Percentiles rank a stretch among this genome's conserved stretches.
Evolutionary conservation across 176 grass and related monocot genomes (phyloP).

Genomic region (Urochloa ruziziensis): DNA sequence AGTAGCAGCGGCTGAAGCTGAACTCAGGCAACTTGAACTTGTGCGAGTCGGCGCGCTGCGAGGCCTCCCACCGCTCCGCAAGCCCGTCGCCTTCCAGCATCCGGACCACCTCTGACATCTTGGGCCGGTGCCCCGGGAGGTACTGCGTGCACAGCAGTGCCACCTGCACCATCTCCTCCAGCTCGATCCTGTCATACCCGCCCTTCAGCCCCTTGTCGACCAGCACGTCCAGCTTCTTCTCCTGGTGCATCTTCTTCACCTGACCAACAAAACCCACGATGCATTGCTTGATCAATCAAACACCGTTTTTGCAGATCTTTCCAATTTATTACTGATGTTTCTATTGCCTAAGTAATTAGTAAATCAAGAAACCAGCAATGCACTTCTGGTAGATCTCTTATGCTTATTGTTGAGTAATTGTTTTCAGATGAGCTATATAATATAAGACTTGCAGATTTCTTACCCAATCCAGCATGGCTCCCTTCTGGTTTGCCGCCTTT

Average conservation of each 20-base stretch:
- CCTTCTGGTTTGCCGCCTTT: conserved; percentile 85
- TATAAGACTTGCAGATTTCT: background rate
- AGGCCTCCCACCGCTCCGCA: conserved; percentile 87
- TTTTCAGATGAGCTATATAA: background rate
- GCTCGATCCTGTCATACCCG: conserved; percentile 71
- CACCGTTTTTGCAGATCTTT: background rate
- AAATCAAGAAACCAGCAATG: background rate
- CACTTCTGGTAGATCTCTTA: background rate
- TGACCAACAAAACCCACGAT: conserved; percentile 14
- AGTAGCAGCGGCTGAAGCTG: conserved; percentile 79
- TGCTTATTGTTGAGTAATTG: background rate
- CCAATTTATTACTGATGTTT: background rate
- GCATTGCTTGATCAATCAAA: background rate
- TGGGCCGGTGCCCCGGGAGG: conserved; percentile 73
- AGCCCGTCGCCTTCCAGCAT: conserved; percentile 98
- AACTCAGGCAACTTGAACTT: conserved; percentile 76
- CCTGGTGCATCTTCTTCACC: conserved; percentile 99
- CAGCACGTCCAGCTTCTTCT: conserved; percentile 84
- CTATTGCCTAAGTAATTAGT: background rate
- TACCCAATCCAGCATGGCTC: conserved; percentile 99
- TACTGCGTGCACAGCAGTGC: conserved; percentile 93
- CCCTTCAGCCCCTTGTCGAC: conserved; percentile 65
- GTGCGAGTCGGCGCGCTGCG: conserved; percentile 55
- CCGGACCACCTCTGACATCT: conserved; percentile 88
- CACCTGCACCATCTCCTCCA: conserved; percentile 94